Conservation (phyloP, 2,329 filamentous ascomycete species). For the Ascochyta lentis region DNA sequence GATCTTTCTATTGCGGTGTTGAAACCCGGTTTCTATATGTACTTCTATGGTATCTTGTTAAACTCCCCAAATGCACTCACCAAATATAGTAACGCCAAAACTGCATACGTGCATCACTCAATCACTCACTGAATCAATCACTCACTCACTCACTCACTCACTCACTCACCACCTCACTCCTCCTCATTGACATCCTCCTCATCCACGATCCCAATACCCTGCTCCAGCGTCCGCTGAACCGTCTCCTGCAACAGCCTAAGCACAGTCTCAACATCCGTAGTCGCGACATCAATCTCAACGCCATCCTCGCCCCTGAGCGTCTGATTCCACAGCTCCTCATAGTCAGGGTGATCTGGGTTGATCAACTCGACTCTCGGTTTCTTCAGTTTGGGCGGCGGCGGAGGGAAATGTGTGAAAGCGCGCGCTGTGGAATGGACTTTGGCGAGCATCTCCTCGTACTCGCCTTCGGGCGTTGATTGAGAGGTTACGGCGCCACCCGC, state of each 20-base stretch:
- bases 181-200: conserved; percentile 6
- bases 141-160: background rate
- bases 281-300: background rate
- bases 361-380: conserved; percentile 24
- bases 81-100: background rate
- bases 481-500: conserved; percentile 91
- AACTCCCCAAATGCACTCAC: background rate
- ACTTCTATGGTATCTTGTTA: conserved; percentile 13
- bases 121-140: background rate
- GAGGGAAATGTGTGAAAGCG: conserved; percentile 34
- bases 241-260: conserved; percentile 16
- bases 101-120: no score
- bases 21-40: conserved; percentile 5
- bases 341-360: conserved; percentile 27
- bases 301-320: conserved; percentile 21
- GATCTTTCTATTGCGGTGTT: conserved; percentile 1
- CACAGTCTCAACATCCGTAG: conserved; percentile 6
- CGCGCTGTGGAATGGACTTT: conserved; percentile 50
- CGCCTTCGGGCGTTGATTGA: conserved; percentile 78
- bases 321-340: conserved; percentile 26
- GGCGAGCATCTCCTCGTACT: conserved; percentile 83
- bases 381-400: conserved; percentile 17
- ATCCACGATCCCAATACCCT: conserved; percentile 14
- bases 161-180: background rate
- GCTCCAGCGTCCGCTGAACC: conserved; percentile 12